phyloP scores from a whole-genome alignment of 2,329 filamentous ascomycete genomes.

The Leptographium lundbergii region DNA sequence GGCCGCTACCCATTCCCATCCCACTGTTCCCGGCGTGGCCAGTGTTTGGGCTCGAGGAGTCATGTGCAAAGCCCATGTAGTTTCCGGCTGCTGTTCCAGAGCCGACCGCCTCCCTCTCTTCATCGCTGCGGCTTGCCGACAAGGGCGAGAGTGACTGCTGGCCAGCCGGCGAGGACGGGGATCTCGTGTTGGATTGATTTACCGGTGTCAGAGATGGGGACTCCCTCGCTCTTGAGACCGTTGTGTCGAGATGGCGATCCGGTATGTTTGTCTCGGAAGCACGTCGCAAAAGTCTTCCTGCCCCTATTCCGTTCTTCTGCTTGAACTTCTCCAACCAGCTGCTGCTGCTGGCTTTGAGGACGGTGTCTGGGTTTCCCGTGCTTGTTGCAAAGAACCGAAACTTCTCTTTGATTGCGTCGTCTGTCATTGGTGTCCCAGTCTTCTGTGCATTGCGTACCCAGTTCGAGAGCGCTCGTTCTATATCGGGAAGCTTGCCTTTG shows the following conservation, averaged over 20 bases:
- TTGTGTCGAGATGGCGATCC: constrained; percentile 42
- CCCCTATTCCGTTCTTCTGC: constrained; percentile 57
- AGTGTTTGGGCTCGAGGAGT: background rate
- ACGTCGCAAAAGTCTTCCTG: constrained; percentile 35
- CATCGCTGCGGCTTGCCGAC: constrained; percentile 56
- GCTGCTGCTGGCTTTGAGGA: constrained; percentile 56
- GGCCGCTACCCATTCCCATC: background rate
- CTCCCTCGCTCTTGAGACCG: constrained; percentile 25
- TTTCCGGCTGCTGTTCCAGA: background rate
- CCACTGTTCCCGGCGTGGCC: background rate
- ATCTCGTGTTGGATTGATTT: constrained; percentile 44
- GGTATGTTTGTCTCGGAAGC: constrained; percentile 60
- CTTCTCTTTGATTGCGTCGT: constrained; percentile 76
- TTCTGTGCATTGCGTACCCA: constrained; percentile 76
- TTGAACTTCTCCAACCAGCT: constrained; percentile 95
- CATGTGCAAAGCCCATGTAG: background rate
- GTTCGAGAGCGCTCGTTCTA: constrained; percentile 78
- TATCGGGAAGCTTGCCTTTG: constrained; percentile 79
- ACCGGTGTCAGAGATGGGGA: constrained; percentile 36
- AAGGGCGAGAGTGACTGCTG: constrained; percentile 57
- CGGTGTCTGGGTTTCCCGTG: constrained; percentile 55
- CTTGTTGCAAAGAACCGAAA: constrained; percentile 68
- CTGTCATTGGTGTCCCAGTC: constrained; percentile 59
- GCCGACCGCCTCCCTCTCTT: constrained; percentile 43
- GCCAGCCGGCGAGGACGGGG: constrained; percentile 58